Percentiles rank a stretch among this genome's conserved stretches.
phyloP scores from a whole-genome alignment of 768 basidiomycete species.

The Daedaleopsis nitida region DNA sequence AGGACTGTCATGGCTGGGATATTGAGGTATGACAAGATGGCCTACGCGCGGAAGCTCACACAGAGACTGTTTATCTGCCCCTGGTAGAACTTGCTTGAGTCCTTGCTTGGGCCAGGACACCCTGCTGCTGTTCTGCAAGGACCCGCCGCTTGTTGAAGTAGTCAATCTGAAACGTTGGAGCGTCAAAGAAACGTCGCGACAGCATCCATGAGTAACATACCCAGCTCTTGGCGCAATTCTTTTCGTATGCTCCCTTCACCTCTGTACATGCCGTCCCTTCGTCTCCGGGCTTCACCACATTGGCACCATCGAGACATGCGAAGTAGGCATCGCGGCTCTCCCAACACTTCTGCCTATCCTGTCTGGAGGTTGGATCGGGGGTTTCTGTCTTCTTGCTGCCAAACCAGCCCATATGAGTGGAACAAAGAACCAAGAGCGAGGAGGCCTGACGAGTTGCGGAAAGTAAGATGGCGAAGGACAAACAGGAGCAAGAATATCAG shows the following conservation, averaged over 20 bases:
- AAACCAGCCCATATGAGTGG: slow-evolving; percentile 38
- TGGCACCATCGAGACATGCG: slow-evolving; percentile 71
- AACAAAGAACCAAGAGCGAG: neutral
- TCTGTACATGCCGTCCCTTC: slow-evolving; percentile 59
- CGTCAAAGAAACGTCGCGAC: slow-evolving; percentile 3
- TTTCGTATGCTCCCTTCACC: slow-evolving; percentile 63
- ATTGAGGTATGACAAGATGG: neutral
- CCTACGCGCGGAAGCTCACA: neutral
- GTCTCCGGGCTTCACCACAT: slow-evolving; percentile 75
- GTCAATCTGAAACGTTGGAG: slow-evolving; percentile 60
- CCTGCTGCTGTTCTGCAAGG: slow-evolving; percentile 78
- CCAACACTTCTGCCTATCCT: slow-evolving; percentile 86
- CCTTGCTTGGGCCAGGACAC: slow-evolving; percentile 54
- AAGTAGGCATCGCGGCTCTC: slow-evolving; percentile 83
- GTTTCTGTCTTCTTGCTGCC: slow-evolving; percentile 41
- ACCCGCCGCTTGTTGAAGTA: slow-evolving; percentile 93
- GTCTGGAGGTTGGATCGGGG: slow-evolving; percentile 46
- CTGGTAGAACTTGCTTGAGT: slow-evolving; percentile 38
- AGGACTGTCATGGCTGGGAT: neutral
- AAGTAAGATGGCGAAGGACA: too few relatives aligned
- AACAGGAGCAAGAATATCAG: too few relatives aligned
- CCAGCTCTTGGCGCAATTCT: slow-evolving; percentile 87
- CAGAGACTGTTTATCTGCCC: slow-evolving; percentile 7
- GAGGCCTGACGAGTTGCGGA: neutral
- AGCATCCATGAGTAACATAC: slow-evolving; percentile 44